phyloP scores from a whole-genome alignment of 345 rosid species.

The sweet orange (Citrus sinensis) region DVS_A1.0 CM039161.1:9619501-9620000 shows the following conservation, averaged over 20 bases:
- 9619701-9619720: too few species aligned
- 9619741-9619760: not conserved
- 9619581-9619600: constrained; percentile 46
- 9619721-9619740: not conserved
- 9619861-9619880: not conserved
- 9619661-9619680: too few species aligned
- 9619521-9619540: constrained; percentile 37
- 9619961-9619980: not conserved
- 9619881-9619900: not conserved
- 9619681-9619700: too few species aligned
- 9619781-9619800: too few species aligned
- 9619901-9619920: not conserved
- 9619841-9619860: not conserved
- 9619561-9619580: constrained; percentile 36
- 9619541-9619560: constrained; percentile 22
- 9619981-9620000: not conserved
- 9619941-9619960: not conserved
- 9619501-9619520: constrained; percentile 46
- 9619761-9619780: not conserved
- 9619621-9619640: too few species aligned
- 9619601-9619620: constrained; percentile 42
- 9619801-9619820: too few species aligned
- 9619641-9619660: too few species aligned
- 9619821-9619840: not conserved
- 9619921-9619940: not conserved